Evolutionary conservation across 2,329 filamentous ascomycete species (phyloP).

Genomic region (Balansia obtecta): DNA sequence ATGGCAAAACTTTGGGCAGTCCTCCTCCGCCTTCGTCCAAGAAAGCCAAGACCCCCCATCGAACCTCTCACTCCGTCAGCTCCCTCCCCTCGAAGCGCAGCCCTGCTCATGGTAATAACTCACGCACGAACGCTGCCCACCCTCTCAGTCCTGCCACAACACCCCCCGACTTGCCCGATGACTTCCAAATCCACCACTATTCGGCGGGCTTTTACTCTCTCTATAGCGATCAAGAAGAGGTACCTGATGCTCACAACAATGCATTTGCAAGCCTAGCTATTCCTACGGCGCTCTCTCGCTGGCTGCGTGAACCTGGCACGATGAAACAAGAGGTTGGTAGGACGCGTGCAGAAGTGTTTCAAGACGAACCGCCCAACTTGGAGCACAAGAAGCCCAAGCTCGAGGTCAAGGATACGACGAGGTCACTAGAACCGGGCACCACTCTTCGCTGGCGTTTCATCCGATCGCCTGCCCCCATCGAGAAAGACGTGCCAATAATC

Average conservation of each 20-base stretch:
- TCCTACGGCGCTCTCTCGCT: conserved; percentile 61
- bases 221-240: conserved; percentile 50
- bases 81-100: conserved; percentile 55
- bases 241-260: conserved; percentile 55
- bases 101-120: conserved; percentile 53
- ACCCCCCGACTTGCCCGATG: conserved; percentile 51
- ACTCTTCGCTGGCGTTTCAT: conserved; percentile 59
- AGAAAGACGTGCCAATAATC: conserved; percentile 44
- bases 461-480: conserved; percentile 35
- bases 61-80: conserved; percentile 61
- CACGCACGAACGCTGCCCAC: conserved; percentile 45
- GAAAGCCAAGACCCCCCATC: conserved; percentile 72
- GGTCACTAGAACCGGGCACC: conserved; percentile 19
- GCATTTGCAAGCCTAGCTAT: conserved; percentile 65
- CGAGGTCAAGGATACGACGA: conserved; percentile 36
- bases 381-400: conserved; percentile 31
- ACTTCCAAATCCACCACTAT: conserved; percentile 55
- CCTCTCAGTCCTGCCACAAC: conserved; percentile 67
- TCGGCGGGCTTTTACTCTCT: conserved; percentile 64
- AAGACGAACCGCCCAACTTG: conserved; percentile 29
- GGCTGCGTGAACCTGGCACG: conserved; percentile 63
- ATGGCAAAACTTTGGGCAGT: conserved; percentile 29
- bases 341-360: conserved; percentile 57
- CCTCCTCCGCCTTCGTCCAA: conserved; percentile 51
- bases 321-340: conserved; percentile 57